Conservation (phyloP, 225 moss, liverwort and hornwort species). For the Physcomitrium patens region DNA sequence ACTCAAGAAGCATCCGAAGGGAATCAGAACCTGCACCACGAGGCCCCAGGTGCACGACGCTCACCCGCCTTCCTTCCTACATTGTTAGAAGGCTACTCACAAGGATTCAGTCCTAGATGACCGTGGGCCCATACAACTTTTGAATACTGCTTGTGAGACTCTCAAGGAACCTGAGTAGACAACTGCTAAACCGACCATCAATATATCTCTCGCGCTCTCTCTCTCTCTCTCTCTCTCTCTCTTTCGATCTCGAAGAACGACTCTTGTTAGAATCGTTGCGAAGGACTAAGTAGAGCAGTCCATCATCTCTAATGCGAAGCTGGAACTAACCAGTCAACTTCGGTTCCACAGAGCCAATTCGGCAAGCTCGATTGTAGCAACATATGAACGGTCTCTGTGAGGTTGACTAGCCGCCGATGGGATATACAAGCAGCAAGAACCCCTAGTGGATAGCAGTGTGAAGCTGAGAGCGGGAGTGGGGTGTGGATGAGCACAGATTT, state of each 20-base stretch:
- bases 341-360: conserved; percentile 20
- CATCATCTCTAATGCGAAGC: conserved; percentile 16
- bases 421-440: too few species aligned
- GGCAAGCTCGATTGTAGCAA: background rate
- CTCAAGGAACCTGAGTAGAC: conserved; percentile 45
- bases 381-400: background rate
- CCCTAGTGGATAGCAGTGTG: too few species aligned
- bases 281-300: background rate
- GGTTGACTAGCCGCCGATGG: background rate
- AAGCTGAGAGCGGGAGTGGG: background rate
- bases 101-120: conserved; percentile 19
- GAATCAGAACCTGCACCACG: conserved; percentile 45
- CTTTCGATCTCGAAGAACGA: too few species aligned
- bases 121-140: conserved; percentile 34
- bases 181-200: conserved; percentile 6
- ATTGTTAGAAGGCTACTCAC: conserved; percentile 42
- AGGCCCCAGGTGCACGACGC: conserved; percentile 41
- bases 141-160: conserved; percentile 55
- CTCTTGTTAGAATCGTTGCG: conserved; percentile 6
- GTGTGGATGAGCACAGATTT: conserved; percentile 31
- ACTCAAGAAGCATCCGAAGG: conserved; percentile 38
- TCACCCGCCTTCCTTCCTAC: conserved; percentile 35
- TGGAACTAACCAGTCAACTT: conserved; percentile 23
- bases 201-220: too few species aligned
- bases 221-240: too few species aligned